Conservation (phyloP, 75 land plant species). For the Sequoiadendron giganteum region DNA sequence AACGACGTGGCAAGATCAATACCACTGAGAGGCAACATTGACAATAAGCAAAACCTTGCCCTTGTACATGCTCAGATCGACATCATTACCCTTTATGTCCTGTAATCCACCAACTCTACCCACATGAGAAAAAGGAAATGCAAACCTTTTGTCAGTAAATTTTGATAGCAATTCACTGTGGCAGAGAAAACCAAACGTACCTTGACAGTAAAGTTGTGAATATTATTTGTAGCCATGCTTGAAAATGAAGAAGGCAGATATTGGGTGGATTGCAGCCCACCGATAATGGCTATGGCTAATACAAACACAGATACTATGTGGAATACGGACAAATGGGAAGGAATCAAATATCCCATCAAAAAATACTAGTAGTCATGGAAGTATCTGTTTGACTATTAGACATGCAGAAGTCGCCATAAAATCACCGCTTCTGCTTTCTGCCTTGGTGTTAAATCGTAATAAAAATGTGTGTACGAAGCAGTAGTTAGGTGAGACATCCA, state of each 20-base stretch:
- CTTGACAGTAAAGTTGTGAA: neutral
- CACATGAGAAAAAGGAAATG: neutral
- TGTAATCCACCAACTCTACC: slow-evolving; percentile 15
- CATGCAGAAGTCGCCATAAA: too few species aligned
- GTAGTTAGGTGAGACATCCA: too few species aligned
- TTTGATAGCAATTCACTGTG: neutral
- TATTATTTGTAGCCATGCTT: neutral
- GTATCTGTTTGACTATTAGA: too few species aligned
- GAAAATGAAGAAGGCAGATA: neutral
- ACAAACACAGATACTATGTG: neutral
- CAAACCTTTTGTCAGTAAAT: neutral
- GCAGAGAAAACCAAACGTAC: neutral
- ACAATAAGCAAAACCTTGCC: slow-evolving; percentile 95
- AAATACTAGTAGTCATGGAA: too few species aligned
- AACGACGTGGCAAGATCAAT: slow-evolving; percentile 6
- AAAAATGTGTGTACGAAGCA: too few species aligned
- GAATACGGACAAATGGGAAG: neutral
- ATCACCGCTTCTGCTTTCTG: too few species aligned
- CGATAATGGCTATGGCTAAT: neutral
- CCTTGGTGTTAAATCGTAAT: too few species aligned
- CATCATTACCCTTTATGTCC: slow-evolving; percentile 69
- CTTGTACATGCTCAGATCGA: slow-evolving; percentile 63
- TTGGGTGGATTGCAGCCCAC: neutral
- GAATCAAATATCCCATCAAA: neutral
- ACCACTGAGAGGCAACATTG: slow-evolving; percentile 97